These are phyloP conservation scores for Paracamarosporium sp. DNA, from an alignment of 2,329 filamentous ascomycete genomes.

Conservation along the genomic window DNA sequence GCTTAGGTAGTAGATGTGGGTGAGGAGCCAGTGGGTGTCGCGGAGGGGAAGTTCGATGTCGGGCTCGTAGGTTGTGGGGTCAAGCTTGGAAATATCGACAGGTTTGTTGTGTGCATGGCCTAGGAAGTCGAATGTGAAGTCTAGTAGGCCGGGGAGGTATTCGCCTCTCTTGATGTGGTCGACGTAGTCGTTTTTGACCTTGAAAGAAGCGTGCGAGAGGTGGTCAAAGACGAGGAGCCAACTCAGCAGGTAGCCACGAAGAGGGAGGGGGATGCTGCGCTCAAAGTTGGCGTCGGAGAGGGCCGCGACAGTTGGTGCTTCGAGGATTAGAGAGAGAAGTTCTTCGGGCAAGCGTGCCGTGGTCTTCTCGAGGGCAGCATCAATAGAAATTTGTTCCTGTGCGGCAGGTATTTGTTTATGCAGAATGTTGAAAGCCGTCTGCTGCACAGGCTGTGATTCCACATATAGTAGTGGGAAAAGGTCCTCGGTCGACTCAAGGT, in stretches of 20 bases:
- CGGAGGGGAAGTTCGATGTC: slow-evolving; percentile 68
- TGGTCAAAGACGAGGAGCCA: slow-evolving; percentile 93
- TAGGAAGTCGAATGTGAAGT: slow-evolving; percentile 84
- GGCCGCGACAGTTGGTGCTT: slow-evolving; percentile 74
- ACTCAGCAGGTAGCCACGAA: slow-evolving; percentile 83
- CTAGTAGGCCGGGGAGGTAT: slow-evolving; percentile 72
- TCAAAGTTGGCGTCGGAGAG: slow-evolving; percentile 71
- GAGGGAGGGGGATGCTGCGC: slow-evolving; percentile 68
- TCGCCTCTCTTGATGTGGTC: slow-evolving; percentile 78
- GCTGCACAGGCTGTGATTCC: slow-evolving; percentile 76
- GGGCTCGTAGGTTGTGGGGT: slow-evolving; percentile 69
- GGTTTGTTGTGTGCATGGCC: slow-evolving; percentile 78
- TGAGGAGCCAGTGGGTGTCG: slow-evolving; percentile 81
- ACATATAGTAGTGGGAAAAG: slow-evolving; percentile 80
- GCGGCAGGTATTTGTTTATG: slow-evolving; percentile 78
- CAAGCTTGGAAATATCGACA: slow-evolving; percentile 72
- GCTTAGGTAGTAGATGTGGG: slow-evolving; percentile 84
- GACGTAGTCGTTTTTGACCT: slow-evolving; percentile 81
- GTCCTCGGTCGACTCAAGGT: slow-evolving; percentile 69
- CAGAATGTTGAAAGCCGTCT: slow-evolving; percentile 79
- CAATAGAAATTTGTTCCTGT: slow-evolving; percentile 84
- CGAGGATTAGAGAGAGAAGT: slow-evolving; percentile 80
- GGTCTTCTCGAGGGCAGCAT: slow-evolving; percentile 74
- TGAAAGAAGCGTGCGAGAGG: slow-evolving; percentile 77
- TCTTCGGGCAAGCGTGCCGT: slow-evolving; percentile 81